Percentiles rank a stretch among this genome's conserved stretches.
Conservation (phyloP, 140 eudicot genomes). For the Oenanthe javanica region DNA sequence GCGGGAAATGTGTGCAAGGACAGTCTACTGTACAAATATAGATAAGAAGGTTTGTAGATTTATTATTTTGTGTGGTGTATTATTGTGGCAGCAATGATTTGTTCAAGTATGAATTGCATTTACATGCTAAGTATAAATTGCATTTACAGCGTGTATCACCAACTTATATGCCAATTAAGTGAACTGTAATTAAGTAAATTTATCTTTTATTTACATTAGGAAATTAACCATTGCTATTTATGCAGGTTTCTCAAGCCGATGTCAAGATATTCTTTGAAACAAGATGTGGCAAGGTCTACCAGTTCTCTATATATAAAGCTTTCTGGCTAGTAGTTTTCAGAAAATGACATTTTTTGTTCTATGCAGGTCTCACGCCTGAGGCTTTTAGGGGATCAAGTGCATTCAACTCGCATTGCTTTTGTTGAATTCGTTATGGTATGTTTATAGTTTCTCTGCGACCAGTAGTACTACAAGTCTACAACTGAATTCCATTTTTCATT, state of each 20-base stretch:
- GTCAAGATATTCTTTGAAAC: constrained; percentile 82
- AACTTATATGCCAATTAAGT: background rate
- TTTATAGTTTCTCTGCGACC: background rate
- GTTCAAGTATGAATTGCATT: background rate
- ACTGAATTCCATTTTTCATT: background rate
- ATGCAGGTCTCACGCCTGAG: constrained; percentile 85
- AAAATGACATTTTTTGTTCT: constrained; percentile 2
- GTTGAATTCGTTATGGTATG: constrained; percentile 87
- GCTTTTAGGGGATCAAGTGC: constrained; percentile 95
- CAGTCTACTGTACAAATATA: constrained; percentile 96
- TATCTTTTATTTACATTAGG: constrained; percentile 4
- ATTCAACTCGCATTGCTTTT: constrained; percentile 93
- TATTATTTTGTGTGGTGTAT: background rate
- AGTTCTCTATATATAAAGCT: background rate
- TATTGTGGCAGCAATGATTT: background rate
- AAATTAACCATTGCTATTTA: background rate
- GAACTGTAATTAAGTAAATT: background rate
- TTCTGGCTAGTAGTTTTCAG: background rate
- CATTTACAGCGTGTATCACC: background rate
- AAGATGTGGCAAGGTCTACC: constrained; percentile 87
- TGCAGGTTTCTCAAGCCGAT: constrained; percentile 58
- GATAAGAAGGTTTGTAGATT: constrained; percentile 66
- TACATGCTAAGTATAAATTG: too few relatives aligned
- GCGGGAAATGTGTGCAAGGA: constrained; percentile 96
- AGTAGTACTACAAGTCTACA: background rate